Base-by-base conservation (phyloP, 202 grass and related monocot genomes). In the Saccharum hybrid region DNA sequence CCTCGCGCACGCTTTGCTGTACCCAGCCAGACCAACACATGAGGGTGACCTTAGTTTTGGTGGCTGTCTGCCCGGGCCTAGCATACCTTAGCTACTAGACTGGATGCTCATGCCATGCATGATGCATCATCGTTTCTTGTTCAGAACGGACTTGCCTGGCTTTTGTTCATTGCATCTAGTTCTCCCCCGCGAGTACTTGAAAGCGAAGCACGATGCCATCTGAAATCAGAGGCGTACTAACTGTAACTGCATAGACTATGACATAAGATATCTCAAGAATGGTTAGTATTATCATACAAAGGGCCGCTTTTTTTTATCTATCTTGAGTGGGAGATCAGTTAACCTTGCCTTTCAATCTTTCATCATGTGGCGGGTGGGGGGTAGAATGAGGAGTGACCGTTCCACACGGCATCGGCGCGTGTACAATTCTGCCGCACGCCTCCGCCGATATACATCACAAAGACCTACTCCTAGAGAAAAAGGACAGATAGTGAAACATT, bases 31-130 rank as follows among this genome's bases (percentile, higher is more conserved):
- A 56, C 54, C 54, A 7, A 16, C 15, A 37, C 28, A 64, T 56
- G 82, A 84, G 36, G 56, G 28, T 23, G 82, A 78, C 74, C 26
- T 34, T 28, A 46, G 51, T 63, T 78, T 46, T 48, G 82, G 52
- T 71, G 64, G 18, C 45, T 26, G 65, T 63, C 52, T 61, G 19
- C 63, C 38, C 23, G 1, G 1, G 8, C 51, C 5, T 56, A 56
- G 18, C 12, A 64, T 74, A 4, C 3, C 51, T 56, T 19, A 16
- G 0, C 16, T 54, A 54, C 16, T 54, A 54, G 49, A 54, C 8
- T n/a, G 16, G 51, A 37, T 54, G 31, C 19, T 8, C 15, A 3
- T 26, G 10, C 4, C 11, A 46, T 6, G 4, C 46, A 6, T 49
- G 13, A 16, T 13, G 13, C 18, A 2, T 33, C 43, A 8, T 49